Base-by-base conservation (phyloP, 768 basidiomycete species). In the Artomyces pyxidatus region DNA sequence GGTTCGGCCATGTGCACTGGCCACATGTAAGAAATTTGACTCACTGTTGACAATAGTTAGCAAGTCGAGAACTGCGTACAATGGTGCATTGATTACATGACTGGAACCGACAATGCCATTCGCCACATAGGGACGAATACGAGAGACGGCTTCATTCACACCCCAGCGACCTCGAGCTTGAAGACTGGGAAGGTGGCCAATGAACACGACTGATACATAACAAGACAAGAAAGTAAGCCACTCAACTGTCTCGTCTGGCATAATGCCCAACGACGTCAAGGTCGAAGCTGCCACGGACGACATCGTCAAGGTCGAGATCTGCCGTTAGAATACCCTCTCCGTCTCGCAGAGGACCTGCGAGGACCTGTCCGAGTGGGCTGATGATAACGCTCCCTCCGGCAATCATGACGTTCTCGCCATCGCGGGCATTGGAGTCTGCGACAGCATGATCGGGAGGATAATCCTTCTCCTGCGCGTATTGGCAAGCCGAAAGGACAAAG, bases 401-500 rank as follows among this genome's bases (percentile, higher is more conserved):
- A 49, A 81, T 78, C 73, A 83, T 72, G 16, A 80, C 61, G 49
- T 75, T 76, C 38, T 74, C 70, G 0, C 71, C 67, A 32, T 68
- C 52, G 7, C 72, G 69, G 40, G 61, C 57, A n/a, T 52, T 59
- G 6, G 58, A 50, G 51, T 74, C 62, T 19, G 61, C 63, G 4
- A 76, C 70, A 25, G 76, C 60, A 51, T 80, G 74, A 32, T 66
- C 67, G 2, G 61, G 59, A 0, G 80, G 77, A 48, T 73, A 81
- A 57, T 81, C 74, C 59, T 70, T 69, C 53, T 74, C 75, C 49
- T 73, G 69, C 0, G 77, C 71, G 58, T 71, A 82, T 56, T 82
- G 78, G 46, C 77, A 81, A 3, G 79, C 80, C 12, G 77, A 72
- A 22, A 85, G 66, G 43, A 85, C 83, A 61, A 83, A 82, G 63